These are phyloP conservation scores for Fusarium sp. DNA, from an alignment of 2,329 filamentous ascomycete species.

Conservation along the genomic window DNA sequence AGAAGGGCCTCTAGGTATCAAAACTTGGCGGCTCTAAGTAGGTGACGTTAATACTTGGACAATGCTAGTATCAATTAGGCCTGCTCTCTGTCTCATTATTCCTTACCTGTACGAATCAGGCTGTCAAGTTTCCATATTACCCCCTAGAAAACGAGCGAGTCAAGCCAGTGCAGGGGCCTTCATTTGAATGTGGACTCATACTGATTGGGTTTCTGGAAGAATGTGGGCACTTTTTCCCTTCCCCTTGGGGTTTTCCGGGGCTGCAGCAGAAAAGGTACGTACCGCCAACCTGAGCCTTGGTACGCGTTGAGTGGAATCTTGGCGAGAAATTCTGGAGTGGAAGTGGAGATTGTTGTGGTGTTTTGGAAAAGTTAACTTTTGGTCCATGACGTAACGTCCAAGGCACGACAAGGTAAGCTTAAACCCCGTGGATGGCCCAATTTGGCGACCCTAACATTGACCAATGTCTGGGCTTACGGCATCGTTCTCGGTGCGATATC, in stretches of 20 bases:
- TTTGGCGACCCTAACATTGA: background rate
- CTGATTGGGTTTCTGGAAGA: conserved; percentile 38
- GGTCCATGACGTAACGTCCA: conserved; percentile 44
- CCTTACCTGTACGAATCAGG: background rate
- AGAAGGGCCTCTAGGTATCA: background rate
- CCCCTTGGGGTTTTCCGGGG: conserved; percentile 33
- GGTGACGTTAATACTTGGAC: background rate
- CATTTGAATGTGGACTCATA: conserved; percentile 8
- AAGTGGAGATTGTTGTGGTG: conserved; percentile 17
- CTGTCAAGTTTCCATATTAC: conserved; percentile 1
- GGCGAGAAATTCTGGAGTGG: conserved; percentile 8
- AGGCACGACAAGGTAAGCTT: conserved; percentile 47
- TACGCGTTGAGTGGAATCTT: conserved; percentile 19
- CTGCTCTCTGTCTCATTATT: background rate
- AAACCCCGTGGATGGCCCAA: conserved; percentile 36
- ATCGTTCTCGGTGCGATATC: conserved; percentile 44
- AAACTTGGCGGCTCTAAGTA: background rate
- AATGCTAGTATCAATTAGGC: background rate
- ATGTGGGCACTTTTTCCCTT: conserved; percentile 10
- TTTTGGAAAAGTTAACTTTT: conserved; percentile 20
- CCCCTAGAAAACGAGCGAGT: conserved; percentile 18
- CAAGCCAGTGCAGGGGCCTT: conserved; percentile 20
- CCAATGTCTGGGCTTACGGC: conserved; percentile 33
- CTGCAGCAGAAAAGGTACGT: conserved; percentile 8
- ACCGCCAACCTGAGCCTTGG: conserved; percentile 1